Evolutionary conservation across 83 land plant genomes (phyloP), one percentile per base, ranked within the genome.

Genomic region (Picea abies): DNA sequence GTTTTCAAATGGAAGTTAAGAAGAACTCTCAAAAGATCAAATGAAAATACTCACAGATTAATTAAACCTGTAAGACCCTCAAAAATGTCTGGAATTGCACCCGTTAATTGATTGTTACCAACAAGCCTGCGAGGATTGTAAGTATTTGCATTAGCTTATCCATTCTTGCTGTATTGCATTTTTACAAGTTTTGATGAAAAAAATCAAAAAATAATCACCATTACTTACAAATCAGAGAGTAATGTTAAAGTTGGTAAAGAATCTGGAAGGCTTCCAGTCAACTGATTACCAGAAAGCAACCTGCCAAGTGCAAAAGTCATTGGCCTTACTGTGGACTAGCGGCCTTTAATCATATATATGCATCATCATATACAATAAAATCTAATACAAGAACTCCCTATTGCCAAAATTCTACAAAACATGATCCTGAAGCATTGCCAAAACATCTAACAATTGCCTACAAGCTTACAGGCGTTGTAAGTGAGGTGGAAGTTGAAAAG

Each of bases 21-120:
- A 75, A 67, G 25, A 35, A 9, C 47, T 32, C 25, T 32, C 17
- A 5, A 65, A 25, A 29, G 41, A 63, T 56, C 52, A 19, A 44
- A 17, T 17, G 37, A 62, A 44, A 26, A 63, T 82, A 81, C 85
- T 80, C 47, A 94, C 96, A 92, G 80, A 70, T 85, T 85, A 39
- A 71, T 80, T 65, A 94, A 81, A 52, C 81, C 73, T 4, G 76
- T 39, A 58, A 94, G 90, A 49, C 49, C 75, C 22, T 82, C 82
- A 82, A 94, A 94, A 32, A 88, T 82, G 86, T 94, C 95, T n/a
- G 93, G 96, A 80, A 94, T 87, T 39, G 65, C 76, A 66, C 95
- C 96, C 56, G 79, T 79, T 47, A 94, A 71, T 70, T 66, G 73
- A 81, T 89, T 94, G 41, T 80, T 69, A 80, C 76, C 84, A 17